These are phyloP conservation scores for Murraya koenigii DNA, from an alignment of 345 rosid species.

Conservation along the genomic window DNA sequence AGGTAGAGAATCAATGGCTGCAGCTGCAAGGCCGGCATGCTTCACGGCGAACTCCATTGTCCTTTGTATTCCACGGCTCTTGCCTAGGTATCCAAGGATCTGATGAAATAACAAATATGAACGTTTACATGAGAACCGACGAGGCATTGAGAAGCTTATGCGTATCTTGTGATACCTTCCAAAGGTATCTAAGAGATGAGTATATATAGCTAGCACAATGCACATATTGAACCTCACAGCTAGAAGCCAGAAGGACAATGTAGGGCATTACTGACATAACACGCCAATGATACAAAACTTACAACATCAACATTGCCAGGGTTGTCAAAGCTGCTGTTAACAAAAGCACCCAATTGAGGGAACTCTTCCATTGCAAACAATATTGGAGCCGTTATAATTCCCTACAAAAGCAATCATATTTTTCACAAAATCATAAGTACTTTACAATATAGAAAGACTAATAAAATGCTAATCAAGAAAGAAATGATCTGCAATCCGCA, in stretches of 20 bases:
- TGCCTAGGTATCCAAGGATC: slow-evolving; percentile 82
- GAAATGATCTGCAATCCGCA: background rate
- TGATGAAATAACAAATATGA: slow-evolving; percentile 16
- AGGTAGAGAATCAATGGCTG: slow-evolving; percentile 67
- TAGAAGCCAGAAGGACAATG: background rate
- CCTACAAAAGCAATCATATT: slow-evolving; percentile 29
- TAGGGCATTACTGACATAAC: background rate
- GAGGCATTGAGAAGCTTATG: background rate
- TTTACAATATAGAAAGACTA: background rate
- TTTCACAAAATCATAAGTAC: slow-evolving; percentile 16
- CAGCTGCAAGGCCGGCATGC: slow-evolving; percentile 74
- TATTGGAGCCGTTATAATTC: slow-evolving; percentile 35
- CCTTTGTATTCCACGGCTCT: slow-evolving; percentile 77
- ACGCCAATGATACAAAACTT: slow-evolving; percentile 17
- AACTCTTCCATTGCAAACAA: slow-evolving; percentile 43
- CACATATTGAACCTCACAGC: background rate
- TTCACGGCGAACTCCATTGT: slow-evolving; percentile 69
- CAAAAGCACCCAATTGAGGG: slow-evolving; percentile 30
- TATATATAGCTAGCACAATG: too few relatives aligned
- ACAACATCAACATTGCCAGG: slow-evolving; percentile 50
- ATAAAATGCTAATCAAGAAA: slow-evolving; percentile 40
- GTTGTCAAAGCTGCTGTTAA: slow-evolving; percentile 11
- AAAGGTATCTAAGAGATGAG: background rate
- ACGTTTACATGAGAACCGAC: background rate
- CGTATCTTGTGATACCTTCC: background rate